Percentiles rank a stretch among this genome's conserved stretches.
phyloP scores from a whole-genome alignment of 176 grass and related monocot genomes.

The Areca catechu region DNA sequence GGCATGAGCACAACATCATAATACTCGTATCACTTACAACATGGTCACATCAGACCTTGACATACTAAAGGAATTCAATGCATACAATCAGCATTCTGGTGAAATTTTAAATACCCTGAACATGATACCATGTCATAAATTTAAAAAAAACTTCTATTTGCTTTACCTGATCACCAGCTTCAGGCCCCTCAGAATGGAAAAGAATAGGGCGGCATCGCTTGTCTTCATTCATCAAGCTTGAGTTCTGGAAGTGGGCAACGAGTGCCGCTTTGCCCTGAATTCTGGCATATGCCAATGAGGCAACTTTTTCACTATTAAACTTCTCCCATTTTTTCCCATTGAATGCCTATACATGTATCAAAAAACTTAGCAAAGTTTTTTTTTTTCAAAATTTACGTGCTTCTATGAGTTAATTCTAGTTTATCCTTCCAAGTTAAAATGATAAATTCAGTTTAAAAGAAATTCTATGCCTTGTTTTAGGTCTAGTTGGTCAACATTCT shows the following conservation, averaged over 20 bases:
- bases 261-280: slow-evolving; percentile 33
- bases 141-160: neutral
- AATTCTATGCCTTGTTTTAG: neutral
- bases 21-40: too few relatives aligned
- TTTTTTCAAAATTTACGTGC: neutral
- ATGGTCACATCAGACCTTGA: too few relatives aligned
- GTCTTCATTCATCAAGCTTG: slow-evolving; percentile 38
- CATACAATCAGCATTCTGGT: neutral
- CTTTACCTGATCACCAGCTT: slow-evolving; percentile 16
- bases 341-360: slow-evolving; percentile 23
- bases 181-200: slow-evolving; percentile 21
- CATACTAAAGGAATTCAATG: neutral
- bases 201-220: slow-evolving; percentile 31
- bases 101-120: slow-evolving; percentile 1
- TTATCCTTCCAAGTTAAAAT: slow-evolving; percentile 8
- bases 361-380: neutral
- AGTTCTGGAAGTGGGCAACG: slow-evolving; percentile 32
- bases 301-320: slow-evolving; percentile 37
- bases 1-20: too few relatives aligned
- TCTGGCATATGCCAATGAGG: slow-evolving; percentile 41
- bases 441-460: neutral
- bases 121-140: neutral
- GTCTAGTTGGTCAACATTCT: neutral
- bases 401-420: neutral
- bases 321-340: slow-evolving; percentile 35